Base-by-base conservation (phyloP, 208 protist species). In the Kentomonas sorsogonicus region DNA sequence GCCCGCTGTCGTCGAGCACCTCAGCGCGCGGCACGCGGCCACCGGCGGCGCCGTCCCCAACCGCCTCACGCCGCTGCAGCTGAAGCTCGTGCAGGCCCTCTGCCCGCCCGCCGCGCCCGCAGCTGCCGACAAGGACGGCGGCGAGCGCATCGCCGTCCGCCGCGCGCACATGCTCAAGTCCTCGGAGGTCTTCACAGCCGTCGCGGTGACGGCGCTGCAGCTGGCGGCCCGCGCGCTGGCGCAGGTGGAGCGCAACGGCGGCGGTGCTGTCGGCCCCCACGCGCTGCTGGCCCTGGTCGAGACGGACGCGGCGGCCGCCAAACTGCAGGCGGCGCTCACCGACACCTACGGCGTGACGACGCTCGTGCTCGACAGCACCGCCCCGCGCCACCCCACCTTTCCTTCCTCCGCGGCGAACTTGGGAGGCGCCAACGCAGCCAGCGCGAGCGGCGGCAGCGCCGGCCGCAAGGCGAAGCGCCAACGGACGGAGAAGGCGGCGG, bases 201-300 rank as follows among this genome's bases (percentile, higher is more conserved):
- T 82, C 25, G 66, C 70, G 2, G 50, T 75, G 34, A 11, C 73
- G 33, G 67, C 73, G 7, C 50, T 83, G 47, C 65, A 79, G 41
- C 66, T 69, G 47, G 47, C 55, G 3, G 62, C 59, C 13, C 52
- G 63, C 16, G 23, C n/a, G 4, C 1, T 20, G 11, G 30, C 41
- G 7, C 50, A 38, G 47, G 6, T 10, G 20, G 2, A 10, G 25
- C 9, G 3, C 26, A 16, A 48, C 23, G 9, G 11, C 46, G 16
- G 9, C 16, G 13, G 31, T 20, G 10, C 39, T 27, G 31, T 38
- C 57, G 27, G 53, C 31, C 36, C 20, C 67, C 7, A 64, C 63
- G n/a, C n/a, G 23, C 52, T 83, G 11, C 69, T 83, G 45, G 69
- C 81, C 10, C 51, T 88, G 15, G 60, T 66, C 11, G 80, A 88